Percentiles rank a stretch among this genome's conserved stretches.
These are phyloP conservation scores for Parietichytrium sp. DNA, from an alignment of 108 stramenopile genomes.

Conservation along the genomic window DNA sequence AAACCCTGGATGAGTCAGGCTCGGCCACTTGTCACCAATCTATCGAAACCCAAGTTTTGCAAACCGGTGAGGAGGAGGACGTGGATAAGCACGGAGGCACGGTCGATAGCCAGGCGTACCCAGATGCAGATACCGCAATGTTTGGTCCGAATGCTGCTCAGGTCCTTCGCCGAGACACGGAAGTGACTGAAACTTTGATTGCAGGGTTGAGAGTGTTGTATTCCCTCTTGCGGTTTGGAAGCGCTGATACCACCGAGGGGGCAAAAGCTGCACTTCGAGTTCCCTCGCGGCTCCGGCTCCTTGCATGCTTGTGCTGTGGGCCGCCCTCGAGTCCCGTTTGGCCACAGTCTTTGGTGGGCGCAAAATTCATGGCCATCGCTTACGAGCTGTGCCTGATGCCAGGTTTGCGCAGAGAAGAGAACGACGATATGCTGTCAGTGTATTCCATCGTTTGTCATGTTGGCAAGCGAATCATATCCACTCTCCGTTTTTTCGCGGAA, in stretches of 20 bases:
- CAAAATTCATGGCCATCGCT: slow-evolving; percentile 37
- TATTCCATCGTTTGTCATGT: neutral
- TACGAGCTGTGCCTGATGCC: slow-evolving; percentile 36
- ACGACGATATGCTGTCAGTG: neutral
- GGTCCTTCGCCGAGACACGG: neutral
- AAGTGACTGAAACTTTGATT: neutral
- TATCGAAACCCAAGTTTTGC: too few relatives aligned
- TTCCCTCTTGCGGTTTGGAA: neutral
- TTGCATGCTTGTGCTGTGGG: slow-evolving; percentile 2
- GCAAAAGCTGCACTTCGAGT: neutral
- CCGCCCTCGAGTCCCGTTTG: neutral
- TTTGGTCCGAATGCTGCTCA: slow-evolving; percentile 1
- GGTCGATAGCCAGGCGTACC: too few relatives aligned
- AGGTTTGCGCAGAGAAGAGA: neutral
- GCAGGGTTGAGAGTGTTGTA: neutral
- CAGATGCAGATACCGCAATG: neutral
- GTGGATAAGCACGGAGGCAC: too few relatives aligned
- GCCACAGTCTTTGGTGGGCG: slow-evolving; percentile 15
- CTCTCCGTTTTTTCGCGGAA: neutral
- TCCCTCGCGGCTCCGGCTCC: neutral
- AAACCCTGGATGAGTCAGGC: neutral
- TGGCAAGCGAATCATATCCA: slow-evolving; percentile 13
- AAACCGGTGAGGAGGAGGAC: too few relatives aligned
- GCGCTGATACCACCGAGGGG: neutral
- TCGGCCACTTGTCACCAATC: too few relatives aligned